Conservation (phyloP, 129 eudicot species). For the Chrysanthemum lavandulifolium region DNA sequence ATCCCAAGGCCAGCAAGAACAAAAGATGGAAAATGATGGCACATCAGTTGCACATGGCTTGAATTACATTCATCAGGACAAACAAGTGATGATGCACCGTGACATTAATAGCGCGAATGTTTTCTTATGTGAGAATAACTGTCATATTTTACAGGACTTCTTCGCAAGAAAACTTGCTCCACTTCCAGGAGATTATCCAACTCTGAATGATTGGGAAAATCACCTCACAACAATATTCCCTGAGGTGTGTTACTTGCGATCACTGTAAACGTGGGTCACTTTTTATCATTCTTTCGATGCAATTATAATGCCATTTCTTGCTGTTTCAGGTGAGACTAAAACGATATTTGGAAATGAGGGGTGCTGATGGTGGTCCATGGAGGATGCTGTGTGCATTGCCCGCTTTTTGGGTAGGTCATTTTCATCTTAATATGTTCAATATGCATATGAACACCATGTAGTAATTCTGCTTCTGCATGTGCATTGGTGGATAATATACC, state of each 20-base stretch:
- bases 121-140: not conserved
- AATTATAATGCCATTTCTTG: no score
- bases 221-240: slow-evolving; percentile 93
- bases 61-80: no score
- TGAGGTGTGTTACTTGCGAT: slow-evolving; percentile 30
- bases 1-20: slow-evolving; percentile 26
- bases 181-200: slow-evolving; percentile 90
- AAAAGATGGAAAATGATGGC: slow-evolving; percentile 27
- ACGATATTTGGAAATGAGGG: no score
- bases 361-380: slow-evolving; percentile 53
- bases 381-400: slow-evolving; percentile 95
- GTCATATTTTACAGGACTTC: slow-evolving; percentile 57
- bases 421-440: not conserved
- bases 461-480: not conserved
- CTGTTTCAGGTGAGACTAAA: no score
- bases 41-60: slow-evolving; percentile 15
- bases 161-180: slow-evolving; percentile 78
- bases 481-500: not conserved
- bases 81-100: no score
- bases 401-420: slow-evolving; percentile 78
- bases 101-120: no score
- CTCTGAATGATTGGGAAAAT: slow-evolving; percentile 92
- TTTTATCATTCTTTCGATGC: no score
- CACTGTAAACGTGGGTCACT: no score
- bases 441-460: not conserved